Conservation (phyloP, 2,329 filamentous ascomycete genomes). For the Colletotrichum sp. region DNA sequence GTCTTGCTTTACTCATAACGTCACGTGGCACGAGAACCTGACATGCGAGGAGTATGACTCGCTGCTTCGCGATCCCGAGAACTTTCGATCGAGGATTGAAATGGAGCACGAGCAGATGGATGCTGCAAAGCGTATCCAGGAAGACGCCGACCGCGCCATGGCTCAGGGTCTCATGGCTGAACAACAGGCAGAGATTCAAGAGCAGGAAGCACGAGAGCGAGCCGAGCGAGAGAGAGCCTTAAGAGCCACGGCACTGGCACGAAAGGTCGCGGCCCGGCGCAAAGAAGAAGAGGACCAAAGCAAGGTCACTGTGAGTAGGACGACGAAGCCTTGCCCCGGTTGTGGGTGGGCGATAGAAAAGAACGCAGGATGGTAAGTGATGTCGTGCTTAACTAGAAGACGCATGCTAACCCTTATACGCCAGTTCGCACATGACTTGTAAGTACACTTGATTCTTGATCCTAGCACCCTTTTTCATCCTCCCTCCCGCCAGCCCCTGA, state of each 20-base stretch:
- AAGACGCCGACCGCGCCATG: slow-evolving; percentile 46
- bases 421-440: slow-evolving; percentile 47
- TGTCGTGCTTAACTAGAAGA: too few relatives aligned
- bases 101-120: slow-evolving; percentile 47
- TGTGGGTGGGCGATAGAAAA: slow-evolving; percentile 45
- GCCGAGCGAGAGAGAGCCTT: slow-evolving; percentile 29
- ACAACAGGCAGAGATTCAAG: slow-evolving; percentile 30
- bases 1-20: slow-evolving; percentile 47
- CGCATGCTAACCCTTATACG: slow-evolving; percentile 23
- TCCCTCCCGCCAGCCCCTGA: neutral
- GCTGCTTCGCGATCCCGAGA: slow-evolving; percentile 40
- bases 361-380: slow-evolving; percentile 44
- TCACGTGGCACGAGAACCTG: slow-evolving; percentile 45
- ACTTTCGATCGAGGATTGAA: slow-evolving; percentile 42
- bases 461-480: neutral
- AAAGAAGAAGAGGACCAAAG: slow-evolving; percentile 40
- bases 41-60: slow-evolving; percentile 48
- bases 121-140: slow-evolving; percentile 49
- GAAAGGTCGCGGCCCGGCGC: slow-evolving; percentile 22
- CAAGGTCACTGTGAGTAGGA: slow-evolving; percentile 26
- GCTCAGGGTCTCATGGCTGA: slow-evolving; percentile 35
- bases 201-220: slow-evolving; percentile 26
- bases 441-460: slow-evolving; percentile 26
- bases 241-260: slow-evolving; percentile 26
- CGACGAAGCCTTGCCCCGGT: slow-evolving; percentile 42